Conservation (phyloP, 2,329 filamentous ascomycete species). For the Cryoendolithus antarcticus region DNA sequence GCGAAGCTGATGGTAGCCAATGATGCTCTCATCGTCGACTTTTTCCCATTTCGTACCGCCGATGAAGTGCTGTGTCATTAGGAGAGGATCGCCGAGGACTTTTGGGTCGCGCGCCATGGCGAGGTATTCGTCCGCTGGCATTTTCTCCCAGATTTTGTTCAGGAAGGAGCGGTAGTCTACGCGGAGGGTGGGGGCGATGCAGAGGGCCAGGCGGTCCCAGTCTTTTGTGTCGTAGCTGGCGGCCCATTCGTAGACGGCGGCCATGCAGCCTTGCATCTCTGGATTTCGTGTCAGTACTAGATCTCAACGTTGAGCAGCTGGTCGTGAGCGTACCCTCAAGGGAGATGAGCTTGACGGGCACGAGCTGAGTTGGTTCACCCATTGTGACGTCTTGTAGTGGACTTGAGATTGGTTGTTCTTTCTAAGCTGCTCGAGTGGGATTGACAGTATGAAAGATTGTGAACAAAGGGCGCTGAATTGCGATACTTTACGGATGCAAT, state of each 20-base stretch:
- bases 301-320: neutral
- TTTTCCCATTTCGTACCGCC: slow-evolving; percentile 42
- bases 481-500: too few species aligned
- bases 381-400: neutral
- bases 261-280: slow-evolving; percentile 29
- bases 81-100: slow-evolving; percentile 41
- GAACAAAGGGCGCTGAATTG: too few species aligned
- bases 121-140: slow-evolving; percentile 43
- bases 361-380: slow-evolving; percentile 11
- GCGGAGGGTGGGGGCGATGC: slow-evolving; percentile 50
- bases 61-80: slow-evolving; percentile 47
- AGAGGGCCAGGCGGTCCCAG: slow-evolving; percentile 47
- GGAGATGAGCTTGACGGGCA: slow-evolving; percentile 22
- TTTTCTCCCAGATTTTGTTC: slow-evolving; percentile 43
- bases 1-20: slow-evolving; percentile 44
- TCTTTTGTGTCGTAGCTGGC: slow-evolving; percentile 56
- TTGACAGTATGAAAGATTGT: too few species aligned
- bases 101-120: slow-evolving; percentile 38
- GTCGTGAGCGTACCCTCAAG: slow-evolving; percentile 18
- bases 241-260: slow-evolving; percentile 47
- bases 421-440: too few species aligned
- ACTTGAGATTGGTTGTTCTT: too few species aligned
- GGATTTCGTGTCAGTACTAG: slow-evolving; percentile 3
- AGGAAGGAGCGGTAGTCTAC: slow-evolving; percentile 56
- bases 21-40: slow-evolving; percentile 36